Percentiles rank a stretch among this genome's conserved stretches.
These are phyloP conservation scores for Yamadazyma takamatsuzukensis DNA, from an alignment of 805 yeast genomes.

Conservation along the genomic window DNA sequence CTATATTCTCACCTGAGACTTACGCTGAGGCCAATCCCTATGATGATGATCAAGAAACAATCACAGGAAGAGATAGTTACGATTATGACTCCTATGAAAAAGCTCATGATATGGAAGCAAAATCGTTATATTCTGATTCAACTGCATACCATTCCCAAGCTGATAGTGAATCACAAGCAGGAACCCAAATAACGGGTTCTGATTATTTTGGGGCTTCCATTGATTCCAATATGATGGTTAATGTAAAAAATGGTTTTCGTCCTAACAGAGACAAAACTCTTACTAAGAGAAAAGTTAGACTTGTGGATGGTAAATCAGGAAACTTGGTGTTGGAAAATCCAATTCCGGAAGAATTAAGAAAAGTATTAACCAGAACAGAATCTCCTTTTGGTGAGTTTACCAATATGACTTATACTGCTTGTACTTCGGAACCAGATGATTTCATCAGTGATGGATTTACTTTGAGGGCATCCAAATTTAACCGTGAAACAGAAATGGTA, in stretches of 20 bases:
- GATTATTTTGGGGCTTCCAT: constrained; percentile 43
- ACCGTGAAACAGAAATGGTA: constrained; percentile 88
- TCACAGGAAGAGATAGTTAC: constrained; percentile 18
- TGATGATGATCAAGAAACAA: constrained; percentile 13
- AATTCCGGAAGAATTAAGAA: constrained; percentile 81
- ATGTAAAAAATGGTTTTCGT: constrained; percentile 34
- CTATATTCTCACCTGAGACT: constrained; percentile 59
- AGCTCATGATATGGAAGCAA: constrained; percentile 28
- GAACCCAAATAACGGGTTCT: constrained; percentile 12
- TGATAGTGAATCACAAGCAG: constrained; percentile 17
- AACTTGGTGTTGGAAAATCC: constrained; percentile 91
- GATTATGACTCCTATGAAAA: constrained; percentile 37
- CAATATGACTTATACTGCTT: constrained; percentile 96
- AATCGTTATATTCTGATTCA: constrained; percentile 33
- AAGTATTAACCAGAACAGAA: constrained; percentile 81
- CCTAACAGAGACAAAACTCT: constrained; percentile 68
- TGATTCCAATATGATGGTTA: constrained; percentile 46
- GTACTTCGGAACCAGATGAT: constrained; percentile 89
- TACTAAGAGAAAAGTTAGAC: constrained; percentile 67
- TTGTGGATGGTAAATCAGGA: constrained; percentile 61
- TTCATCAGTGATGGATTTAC: constrained; percentile 79
- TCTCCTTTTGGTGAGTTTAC: constrained; percentile 81
- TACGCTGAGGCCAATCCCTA: constrained; percentile 54
- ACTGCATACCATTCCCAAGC: constrained; percentile 31
- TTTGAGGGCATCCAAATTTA: constrained; percentile 77